phyloP scores from a whole-genome alignment of 2,329 filamentous ascomycete genomes.

The Neoscytalidium dimidiatum region DNA sequence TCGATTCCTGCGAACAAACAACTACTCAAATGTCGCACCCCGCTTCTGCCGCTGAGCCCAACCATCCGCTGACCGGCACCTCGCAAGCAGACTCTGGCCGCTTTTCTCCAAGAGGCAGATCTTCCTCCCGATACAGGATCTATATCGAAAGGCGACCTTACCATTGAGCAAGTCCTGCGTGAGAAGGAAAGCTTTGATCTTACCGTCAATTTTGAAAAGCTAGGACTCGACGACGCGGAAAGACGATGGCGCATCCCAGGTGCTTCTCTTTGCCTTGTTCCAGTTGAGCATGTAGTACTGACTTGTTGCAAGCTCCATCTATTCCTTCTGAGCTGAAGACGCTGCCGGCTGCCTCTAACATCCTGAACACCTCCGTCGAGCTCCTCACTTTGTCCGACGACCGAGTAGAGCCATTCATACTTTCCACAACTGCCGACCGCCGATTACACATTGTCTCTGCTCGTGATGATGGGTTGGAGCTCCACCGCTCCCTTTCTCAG shows the following conservation, averaged over 20 bases:
- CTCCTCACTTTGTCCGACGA: conserved; percentile 29
- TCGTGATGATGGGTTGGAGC: conserved; percentile 31
- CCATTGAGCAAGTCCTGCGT: conserved; percentile 61
- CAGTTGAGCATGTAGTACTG: background rate
- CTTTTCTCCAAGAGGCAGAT: conserved; percentile 60
- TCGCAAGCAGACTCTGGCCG: conserved; percentile 52
- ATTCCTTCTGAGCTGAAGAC: conserved; percentile 43
- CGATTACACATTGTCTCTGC: conserved; percentile 49
- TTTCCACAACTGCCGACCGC: conserved; percentile 40
- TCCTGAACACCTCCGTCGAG: conserved; percentile 53
- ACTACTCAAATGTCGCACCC: conserved; percentile 40
- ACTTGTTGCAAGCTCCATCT: conserved; percentile 45
- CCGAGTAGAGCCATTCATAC: conserved; percentile 29
- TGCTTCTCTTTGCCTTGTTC: conserved; percentile 29
- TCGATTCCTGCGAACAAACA: conserved; percentile 42
- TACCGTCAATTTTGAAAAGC: conserved; percentile 57
- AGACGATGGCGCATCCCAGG: conserved; percentile 51
- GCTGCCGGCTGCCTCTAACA: conserved; percentile 53
- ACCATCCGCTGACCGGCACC: conserved; percentile 8
- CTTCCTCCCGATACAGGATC: conserved; percentile 53
- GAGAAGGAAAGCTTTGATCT: conserved; percentile 63
- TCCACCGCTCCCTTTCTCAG: conserved; percentile 39
- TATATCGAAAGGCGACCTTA: conserved; percentile 48
- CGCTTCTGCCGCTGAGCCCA: background rate
- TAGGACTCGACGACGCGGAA: conserved; percentile 47